Percentiles rank a stretch among this genome's conserved stretches.
Evolutionary conservation across 2,329 filamentous ascomycete genomes (phyloP).

Genomic region (Magnaporthiopsis incrustans): DNA sequence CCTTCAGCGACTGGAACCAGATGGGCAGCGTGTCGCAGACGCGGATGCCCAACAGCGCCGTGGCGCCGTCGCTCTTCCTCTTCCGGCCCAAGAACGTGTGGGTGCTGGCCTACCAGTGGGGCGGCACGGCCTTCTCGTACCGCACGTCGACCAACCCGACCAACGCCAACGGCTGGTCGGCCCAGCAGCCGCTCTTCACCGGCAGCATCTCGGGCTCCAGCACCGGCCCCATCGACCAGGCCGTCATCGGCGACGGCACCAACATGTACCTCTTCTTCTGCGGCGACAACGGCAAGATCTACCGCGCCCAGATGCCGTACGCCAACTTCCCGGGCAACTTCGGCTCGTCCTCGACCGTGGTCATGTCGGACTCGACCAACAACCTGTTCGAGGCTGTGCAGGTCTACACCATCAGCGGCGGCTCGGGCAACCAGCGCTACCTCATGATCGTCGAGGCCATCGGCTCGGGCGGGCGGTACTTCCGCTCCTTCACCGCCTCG

Average conservation of each 20-base stretch:
- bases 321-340: constrained; percentile 54
- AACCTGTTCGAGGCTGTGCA: constrained; percentile 60
- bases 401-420: constrained; percentile 51
- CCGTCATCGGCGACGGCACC: constrained; percentile 50
- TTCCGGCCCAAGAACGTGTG: constrained; percentile 53
- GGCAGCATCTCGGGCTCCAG: constrained; percentile 41
- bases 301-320: constrained; percentile 55
- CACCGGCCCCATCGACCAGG: constrained; percentile 55
- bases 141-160: constrained; percentile 49
- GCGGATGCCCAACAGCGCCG: constrained; percentile 34
- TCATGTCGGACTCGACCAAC: constrained; percentile 44
- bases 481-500: constrained; percentile 57
- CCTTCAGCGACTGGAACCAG: constrained; percentile 43
- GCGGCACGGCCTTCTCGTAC: constrained; percentile 51
- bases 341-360: constrained; percentile 37
- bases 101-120: constrained; percentile 62
- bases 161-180: constrained; percentile 49
- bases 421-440: constrained; percentile 37
- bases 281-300: constrained; percentile 60
- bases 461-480: constrained; percentile 50
- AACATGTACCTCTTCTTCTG: constrained; percentile 61
- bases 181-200: constrained; percentile 44
- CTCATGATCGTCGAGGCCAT: constrained; percentile 62
- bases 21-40: constrained; percentile 46
- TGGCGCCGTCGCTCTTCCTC: constrained; percentile 56